Conservation (phyloP, 2,329 filamentous ascomycete species). For the Fusarium poae region DNA sequence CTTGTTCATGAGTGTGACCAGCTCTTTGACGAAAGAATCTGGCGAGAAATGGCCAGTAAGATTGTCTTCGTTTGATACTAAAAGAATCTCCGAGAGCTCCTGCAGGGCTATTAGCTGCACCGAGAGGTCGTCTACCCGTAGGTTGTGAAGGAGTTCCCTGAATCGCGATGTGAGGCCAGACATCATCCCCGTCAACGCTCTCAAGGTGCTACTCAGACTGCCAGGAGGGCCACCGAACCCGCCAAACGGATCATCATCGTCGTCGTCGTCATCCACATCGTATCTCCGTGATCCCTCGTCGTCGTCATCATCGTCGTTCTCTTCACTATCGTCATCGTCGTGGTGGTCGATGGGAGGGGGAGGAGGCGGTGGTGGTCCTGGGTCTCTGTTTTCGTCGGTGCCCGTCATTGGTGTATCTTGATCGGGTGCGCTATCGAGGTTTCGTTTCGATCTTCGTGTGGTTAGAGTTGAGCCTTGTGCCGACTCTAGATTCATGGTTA, state of each 20-base stretch:
- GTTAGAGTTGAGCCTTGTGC: constrained; percentile 55
- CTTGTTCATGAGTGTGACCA: constrained; percentile 92
- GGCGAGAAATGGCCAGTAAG: constrained; percentile 94
- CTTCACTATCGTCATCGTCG: constrained; percentile 56
- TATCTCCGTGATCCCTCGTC: constrained; percentile 58
- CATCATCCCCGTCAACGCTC: constrained; percentile 93
- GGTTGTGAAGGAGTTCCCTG: constrained; percentile 79
- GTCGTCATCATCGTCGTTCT: constrained; percentile 52
- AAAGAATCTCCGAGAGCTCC: constrained; percentile 90
- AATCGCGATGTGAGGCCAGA: constrained; percentile 84
- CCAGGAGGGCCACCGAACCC: constrained; percentile 74
- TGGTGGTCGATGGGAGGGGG: constrained; percentile 54
- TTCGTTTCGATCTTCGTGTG: constrained; percentile 66
- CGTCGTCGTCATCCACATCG: constrained; percentile 72
- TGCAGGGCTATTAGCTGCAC: constrained; percentile 92
- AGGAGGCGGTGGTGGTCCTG: constrained; percentile 59
- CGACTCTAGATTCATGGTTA: constrained; percentile 50
- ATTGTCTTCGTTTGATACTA: constrained; percentile 97
- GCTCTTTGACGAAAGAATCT: constrained; percentile 94
- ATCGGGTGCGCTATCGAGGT: constrained; percentile 64
- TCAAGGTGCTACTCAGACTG: constrained; percentile 81
- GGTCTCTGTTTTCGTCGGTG: constrained; percentile 67
- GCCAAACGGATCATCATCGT: constrained; percentile 70
- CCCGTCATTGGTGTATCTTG: constrained; percentile 80
- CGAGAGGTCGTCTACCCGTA: constrained; percentile 88